Evolutionary conservation across 139 green algal species (phyloP), one percentile per base, ranked within the genome.

Genomic region (Tetraselmis chui): DNA sequence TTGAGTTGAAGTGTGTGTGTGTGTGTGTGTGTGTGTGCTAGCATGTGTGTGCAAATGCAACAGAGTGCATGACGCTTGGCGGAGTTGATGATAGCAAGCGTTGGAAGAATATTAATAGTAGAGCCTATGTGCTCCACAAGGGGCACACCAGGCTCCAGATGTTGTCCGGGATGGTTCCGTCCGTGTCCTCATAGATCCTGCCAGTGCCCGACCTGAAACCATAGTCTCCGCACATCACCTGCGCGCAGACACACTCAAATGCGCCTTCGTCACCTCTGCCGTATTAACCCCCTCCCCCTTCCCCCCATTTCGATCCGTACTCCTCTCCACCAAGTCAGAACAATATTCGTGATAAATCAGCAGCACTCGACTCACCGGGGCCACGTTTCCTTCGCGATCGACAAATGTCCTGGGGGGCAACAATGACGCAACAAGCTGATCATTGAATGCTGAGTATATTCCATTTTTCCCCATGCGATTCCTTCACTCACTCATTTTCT

Each of bases 211-310:
- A 92, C 24, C 94, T 87, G 88, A 98, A 98, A 76, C 94, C 94
- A 74, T 96, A 97, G 80, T 97, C 93, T 59, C 90, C 92, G 76
- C 91, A 92, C 88, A 96, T 92, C 1, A 93, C 88, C 85, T 95
- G 30, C 28, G 77, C n/a, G n/a, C n/a, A n/a, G 31, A 67, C 45
- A 67, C 18, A 67, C 18, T 67, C 45, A 18, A 67, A 18, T 67
- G 45, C 5, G 45, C 11, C 45, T 5, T 67, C 45, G n/a, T n/a
- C n/a, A n/a, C 45, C 45, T 67, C 45, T 18, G 18, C 11, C 45
- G 45, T 18, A 67, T 67, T 18, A 67, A 18, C 45, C 11, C 45
- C n/a, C n/a, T n/a, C n/a, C n/a, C n/a, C n/a, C n/a, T n/a, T n/a
- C n/a, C n/a, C n/a, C n/a, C n/a, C n/a, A n/a, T n/a, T n/a, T n/a